These are phyloP conservation scores for Akanthomyces lecanii DNA, from an alignment of 2,329 filamentous ascomycete species.

Conservation along the genomic window DNA sequence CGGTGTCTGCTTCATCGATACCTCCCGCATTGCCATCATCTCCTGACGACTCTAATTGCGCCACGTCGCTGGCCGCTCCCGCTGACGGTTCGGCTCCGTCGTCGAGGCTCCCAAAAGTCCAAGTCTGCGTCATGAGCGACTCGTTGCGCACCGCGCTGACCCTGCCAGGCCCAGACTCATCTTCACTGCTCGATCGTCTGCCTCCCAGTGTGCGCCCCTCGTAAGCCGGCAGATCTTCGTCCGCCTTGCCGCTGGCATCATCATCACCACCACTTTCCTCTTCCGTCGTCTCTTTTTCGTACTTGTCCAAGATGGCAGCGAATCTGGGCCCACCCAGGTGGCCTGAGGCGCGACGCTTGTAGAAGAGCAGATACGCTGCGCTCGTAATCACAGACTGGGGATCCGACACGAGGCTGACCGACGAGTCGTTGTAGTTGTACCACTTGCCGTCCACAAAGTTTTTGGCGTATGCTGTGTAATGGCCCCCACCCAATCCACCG, in stretches of 20 bases:
- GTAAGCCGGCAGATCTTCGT: slow-evolving; percentile 33
- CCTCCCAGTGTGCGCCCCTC: slow-evolving; percentile 22
- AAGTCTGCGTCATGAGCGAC: slow-evolving; percentile 36
- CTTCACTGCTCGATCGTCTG: slow-evolving; percentile 44
- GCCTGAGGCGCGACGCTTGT: slow-evolving; percentile 72
- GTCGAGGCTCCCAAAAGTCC: slow-evolving; percentile 43
- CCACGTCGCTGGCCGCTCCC: slow-evolving; percentile 41
- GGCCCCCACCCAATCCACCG: slow-evolving; percentile 86
- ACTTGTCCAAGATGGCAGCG: slow-evolving; percentile 63
- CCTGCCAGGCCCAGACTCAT: slow-evolving; percentile 32
- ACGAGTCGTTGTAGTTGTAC: slow-evolving; percentile 95
- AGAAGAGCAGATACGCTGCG: slow-evolving; percentile 91
- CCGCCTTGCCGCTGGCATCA: slow-evolving; percentile 31
- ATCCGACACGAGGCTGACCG: slow-evolving; percentile 59
- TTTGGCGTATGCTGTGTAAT: slow-evolving; percentile 92
- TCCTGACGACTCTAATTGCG: slow-evolving; percentile 39
- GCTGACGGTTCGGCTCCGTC: slow-evolving; percentile 29
- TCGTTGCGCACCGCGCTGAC: slow-evolving; percentile 31
- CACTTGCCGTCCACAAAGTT: slow-evolving; percentile 86
- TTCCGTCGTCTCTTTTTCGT: slow-evolving; percentile 46
- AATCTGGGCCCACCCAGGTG: slow-evolving; percentile 79
- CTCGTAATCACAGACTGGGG: slow-evolving; percentile 62
- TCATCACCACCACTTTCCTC: slow-evolving; percentile 43
- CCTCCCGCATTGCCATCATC: slow-evolving; percentile 25
- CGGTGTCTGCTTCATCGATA: slow-evolving; percentile 23